These are phyloP conservation scores for Oryza rufipogon DNA, from an alignment of 176 grass and related monocot genomes.

Conservation along the genomic window DNA sequence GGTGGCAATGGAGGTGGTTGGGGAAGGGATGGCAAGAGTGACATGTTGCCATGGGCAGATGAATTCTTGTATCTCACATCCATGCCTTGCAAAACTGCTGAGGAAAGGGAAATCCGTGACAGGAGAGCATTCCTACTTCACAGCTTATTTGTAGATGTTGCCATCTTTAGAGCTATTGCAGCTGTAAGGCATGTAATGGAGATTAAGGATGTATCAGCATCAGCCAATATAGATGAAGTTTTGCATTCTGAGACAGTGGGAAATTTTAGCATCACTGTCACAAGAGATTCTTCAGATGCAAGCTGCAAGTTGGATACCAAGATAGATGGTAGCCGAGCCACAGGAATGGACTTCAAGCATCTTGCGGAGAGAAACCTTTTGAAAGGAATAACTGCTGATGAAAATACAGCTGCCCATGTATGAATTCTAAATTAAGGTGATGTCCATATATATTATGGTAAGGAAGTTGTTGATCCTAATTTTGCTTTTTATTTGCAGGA, in stretches of 20 bases:
- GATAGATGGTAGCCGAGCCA: conserved; percentile 71
- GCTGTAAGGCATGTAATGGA: conserved; percentile 81
- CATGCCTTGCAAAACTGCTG: conserved; percentile 94
- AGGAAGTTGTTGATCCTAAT: conserved; percentile 33
- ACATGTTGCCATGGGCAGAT: conserved; percentile 83
- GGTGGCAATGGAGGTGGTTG: conserved; percentile 95
- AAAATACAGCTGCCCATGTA: conserved; percentile 99
- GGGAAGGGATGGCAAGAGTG: conserved; percentile 67
- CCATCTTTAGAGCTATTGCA: conserved; percentile 80
- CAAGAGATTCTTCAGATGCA: conserved; percentile 88
- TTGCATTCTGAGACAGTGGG: conserved; percentile 85
- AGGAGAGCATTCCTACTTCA: conserved; percentile 92
- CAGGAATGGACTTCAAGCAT: conserved; percentile 68
- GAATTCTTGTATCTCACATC: conserved; percentile 89
- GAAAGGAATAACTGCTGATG: conserved; percentile 99
- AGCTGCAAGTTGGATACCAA: conserved; percentile 96
- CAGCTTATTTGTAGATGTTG: conserved; percentile 94
- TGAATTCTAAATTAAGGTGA: conserved; percentile 44
- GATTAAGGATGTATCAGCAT: conserved; percentile 31
- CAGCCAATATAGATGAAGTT: conserved; percentile 53
- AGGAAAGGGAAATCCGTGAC: conserved; percentile 94
- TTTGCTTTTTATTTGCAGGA: conserved; percentile 65
- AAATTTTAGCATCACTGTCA: conserved; percentile 94
- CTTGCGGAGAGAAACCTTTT: conserved; percentile 89
- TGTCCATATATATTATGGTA: conserved; percentile 27